Evolutionary conservation across 805 yeast species (phyloP), one percentile per base, ranked within the genome.

Genomic region (Yamadazyma akitaensis): DNA sequence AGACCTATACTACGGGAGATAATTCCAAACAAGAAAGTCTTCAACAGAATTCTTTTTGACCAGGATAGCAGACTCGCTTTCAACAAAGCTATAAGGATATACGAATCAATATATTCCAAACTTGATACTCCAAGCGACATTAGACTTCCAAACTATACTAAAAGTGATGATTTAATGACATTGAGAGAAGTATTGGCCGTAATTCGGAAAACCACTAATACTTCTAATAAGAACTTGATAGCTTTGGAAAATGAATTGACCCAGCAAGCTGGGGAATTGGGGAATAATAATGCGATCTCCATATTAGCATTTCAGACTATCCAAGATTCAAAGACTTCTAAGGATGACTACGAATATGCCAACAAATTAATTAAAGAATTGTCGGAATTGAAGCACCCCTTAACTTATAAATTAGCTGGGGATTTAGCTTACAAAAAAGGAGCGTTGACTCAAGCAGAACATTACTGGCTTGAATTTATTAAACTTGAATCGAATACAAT

Each of bases 211-310:
- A 73, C 77, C 30, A 80, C 91, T 0, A 82, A 83, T 48, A 70
- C 84, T 0, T 70, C 78, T 2, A 82, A 85, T 54, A 75, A 60
- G 43, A 68, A 81, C 50, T 65, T 85, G 17, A 67, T 85, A 5
- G 77, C 68, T 12, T 66, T 88, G 31, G 96, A 90, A 59, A 79
- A 82, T 51, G 82, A 80, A 51, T 62, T 91, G 17, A 76, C 90
- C n/a, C 95, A 89, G 49, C 76, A 76, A 43, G 88, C 96, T 12
- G 96, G 96, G 0, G 95, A 87, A 56, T 57, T 80, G 57, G 96
- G 97, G 0, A 81, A 85, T 56, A 78, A 81, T 51, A 88, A 89
- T 62, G 96, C 97, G 0, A 79, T 90, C 18, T 72, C 92, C 0
- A 68, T 87, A 11, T 62, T 91, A 17, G 81, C 92, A 3, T 88